Percentiles rank a stretch among this genome's conserved stretches.
Evolutionary conservation across 305 asterid species (phyloP).

Genomic region (Fraxinus sp.): DNA sequence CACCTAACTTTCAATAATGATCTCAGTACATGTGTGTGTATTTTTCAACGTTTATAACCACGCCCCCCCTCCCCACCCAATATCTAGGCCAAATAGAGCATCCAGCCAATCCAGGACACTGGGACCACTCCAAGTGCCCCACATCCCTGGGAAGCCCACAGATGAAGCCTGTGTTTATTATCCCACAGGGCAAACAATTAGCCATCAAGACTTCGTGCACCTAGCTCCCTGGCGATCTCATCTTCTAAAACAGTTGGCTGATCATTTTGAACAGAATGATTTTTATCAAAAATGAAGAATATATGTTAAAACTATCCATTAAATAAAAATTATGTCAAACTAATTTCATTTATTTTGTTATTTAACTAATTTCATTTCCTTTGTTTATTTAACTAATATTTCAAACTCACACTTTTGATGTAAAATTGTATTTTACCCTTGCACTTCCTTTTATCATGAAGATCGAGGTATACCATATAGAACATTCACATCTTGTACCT

Average conservation of each 20-base stretch:
- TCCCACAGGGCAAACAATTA: neutral
- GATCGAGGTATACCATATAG: neutral
- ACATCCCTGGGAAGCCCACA: neutral
- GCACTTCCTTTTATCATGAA: conserved; percentile 1
- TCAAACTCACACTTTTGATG: neutral
- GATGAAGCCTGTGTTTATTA: neutral
- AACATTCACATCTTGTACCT: conserved; percentile 30
- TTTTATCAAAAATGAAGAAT: neutral
- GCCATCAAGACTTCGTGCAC: neutral
- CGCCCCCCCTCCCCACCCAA: neutral
- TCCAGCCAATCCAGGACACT: neutral
- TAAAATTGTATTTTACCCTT: neutral
- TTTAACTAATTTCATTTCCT: neutral
- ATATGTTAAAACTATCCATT: neutral
- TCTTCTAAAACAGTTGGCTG: neutral
- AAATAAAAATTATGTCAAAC: neutral
- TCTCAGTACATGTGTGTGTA: neutral
- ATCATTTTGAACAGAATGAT: neutral
- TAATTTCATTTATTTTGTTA: neutral
- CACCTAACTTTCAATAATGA: neutral
- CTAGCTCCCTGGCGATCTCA: neutral
- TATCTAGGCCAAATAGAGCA: neutral
- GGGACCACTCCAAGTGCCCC: neutral
- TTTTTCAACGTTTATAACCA: neutral
- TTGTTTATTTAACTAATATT: neutral